These are phyloP conservation scores for Blepharisma japonicum DNA, from an alignment of 73 alveolate species.

Conservation along the genomic window DNA sequence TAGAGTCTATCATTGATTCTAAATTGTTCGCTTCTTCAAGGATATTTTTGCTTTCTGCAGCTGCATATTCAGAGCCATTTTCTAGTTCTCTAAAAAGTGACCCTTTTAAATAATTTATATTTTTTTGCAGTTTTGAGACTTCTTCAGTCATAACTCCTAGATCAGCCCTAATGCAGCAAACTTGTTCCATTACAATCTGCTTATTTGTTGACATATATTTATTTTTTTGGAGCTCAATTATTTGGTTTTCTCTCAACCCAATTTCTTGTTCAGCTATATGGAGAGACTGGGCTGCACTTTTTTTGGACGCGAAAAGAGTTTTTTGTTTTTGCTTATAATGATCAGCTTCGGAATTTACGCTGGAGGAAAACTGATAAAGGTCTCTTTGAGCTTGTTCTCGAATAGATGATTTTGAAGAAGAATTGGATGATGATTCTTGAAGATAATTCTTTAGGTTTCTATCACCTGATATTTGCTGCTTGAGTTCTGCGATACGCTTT, in stretches of 20 bases:
- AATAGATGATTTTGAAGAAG: too few relatives aligned
- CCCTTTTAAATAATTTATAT: too few relatives aligned
- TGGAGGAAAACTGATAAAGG: not conserved
- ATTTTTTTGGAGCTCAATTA: not conserved
- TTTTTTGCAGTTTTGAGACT: conserved; percentile 1
- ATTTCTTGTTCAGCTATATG: not conserved
- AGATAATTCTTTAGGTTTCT: too few relatives aligned
- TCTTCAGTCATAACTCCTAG: not conserved
- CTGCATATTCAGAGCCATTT: not conserved
- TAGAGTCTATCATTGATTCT: not conserved
- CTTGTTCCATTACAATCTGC: not conserved
- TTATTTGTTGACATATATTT: not conserved
- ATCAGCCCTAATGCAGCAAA: conserved; percentile 5
- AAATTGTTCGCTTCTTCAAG: not conserved
- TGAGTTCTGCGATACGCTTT: too few relatives aligned
- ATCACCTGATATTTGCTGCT: too few relatives aligned
- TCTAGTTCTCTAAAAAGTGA: too few relatives aligned
- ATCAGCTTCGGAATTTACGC: not conserved
- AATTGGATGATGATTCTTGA: too few relatives aligned
- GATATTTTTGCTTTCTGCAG: not conserved
- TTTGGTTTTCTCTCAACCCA: not conserved
- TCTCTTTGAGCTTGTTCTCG: not conserved
- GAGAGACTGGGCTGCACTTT: not conserved
- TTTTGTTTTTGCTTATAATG: not conserved
- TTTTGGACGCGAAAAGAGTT: not conserved